Evolutionary conservation across 305 asterid genomes (phyloP), one percentile per base, ranked within the genome.

Genomic region (Withania somnifera): DNA sequence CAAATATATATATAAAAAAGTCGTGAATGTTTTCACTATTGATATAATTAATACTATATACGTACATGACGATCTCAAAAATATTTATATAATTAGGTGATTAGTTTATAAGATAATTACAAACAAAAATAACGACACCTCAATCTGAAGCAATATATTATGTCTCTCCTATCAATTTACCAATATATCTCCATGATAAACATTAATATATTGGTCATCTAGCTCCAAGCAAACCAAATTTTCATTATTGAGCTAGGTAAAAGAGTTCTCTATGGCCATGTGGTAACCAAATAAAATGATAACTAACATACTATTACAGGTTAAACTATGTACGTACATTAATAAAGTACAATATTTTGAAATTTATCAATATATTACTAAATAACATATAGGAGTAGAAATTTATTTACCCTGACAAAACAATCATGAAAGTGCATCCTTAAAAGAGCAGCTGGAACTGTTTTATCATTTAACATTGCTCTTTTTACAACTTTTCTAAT

Each of bases 351-450:
- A 22, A 24, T 5, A 50, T 10, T 34, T 42, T 0, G 26, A 50
- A n/a, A 20, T 2, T 45, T 1, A 11, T 22, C 1, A 20, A 6
- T 69, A 4, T 22, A 1, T 61, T n/a, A n/a, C n/a, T n/a, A n/a
- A n/a, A n/a, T n/a, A n/a, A 56, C 20, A 20, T 9, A 10, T 3
- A 53, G 75, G 86, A 67, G 13, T 11, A 36, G 11, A 8, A 75
- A n/a, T 75, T 30, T 79, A n/a, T 75, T 30, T 79, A 87, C 90
- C 80, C 88, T 85, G 11, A 87, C 64, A 11, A 87, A 87, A 80
- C 90, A 87, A 56, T 87, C 89, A 53, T 88, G 90, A 76, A 88
- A 88, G 77, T 88, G 87, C 89, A 88, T 88, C 60, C 90, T 75
- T 50, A 88, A 86, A 1, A 88, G 80, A 1, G 90, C 89, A 17